Base-by-base conservation (phyloP, 805 yeast species). In the Hanseniaspora hatyaiensis region DNA sequence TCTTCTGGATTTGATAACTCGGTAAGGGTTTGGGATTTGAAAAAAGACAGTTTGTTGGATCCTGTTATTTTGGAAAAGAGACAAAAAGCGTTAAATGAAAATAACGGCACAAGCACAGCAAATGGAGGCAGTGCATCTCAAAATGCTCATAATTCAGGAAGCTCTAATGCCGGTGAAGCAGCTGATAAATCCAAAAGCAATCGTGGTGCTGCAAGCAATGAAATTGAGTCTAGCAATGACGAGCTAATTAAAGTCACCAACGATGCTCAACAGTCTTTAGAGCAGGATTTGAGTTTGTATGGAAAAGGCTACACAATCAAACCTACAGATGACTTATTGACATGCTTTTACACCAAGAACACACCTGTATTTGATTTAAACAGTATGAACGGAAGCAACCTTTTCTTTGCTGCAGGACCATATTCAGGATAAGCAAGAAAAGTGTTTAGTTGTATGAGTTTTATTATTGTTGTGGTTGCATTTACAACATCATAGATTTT, bases 21-120 rank as follows among this genome's bases (percentile, higher is more conserved):
- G 1, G 94, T 92, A 2, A 73, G 98, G 54, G 94, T 87, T 3
- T 92, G 99, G 99, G 97, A 92, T 63, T 78, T 86, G 45, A 86
- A 83, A 61, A 76, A 78, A 56, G 86, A 85, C 47, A 86, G 96
- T 0, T 71, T 72, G 46, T 37, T 45, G 16, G 95, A 87, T 56
- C 76, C 80, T 1, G 82, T 82, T 5, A 77, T 83, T 8, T 78
- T 75, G 51, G 88, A 95, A 0, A 95, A 84, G 59, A 16, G 65
- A 61, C 52, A 58, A 63, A 19, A 57, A 64, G 16, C 53, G 62
- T 2, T 55, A 62, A 2, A 57, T 57, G 16, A 28, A 19, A n/a
- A n/a, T n/a, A n/a, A n/a, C n/a, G n/a, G n/a, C n/a, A n/a, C n/a
- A n/a, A n/a, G n/a, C n/a, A n/a, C n/a, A n/a, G n/a, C n/a, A n/a